Conservation (phyloP, 2,329 filamentous ascomycete species). For the Colletotrichum destructivum region DNA sequence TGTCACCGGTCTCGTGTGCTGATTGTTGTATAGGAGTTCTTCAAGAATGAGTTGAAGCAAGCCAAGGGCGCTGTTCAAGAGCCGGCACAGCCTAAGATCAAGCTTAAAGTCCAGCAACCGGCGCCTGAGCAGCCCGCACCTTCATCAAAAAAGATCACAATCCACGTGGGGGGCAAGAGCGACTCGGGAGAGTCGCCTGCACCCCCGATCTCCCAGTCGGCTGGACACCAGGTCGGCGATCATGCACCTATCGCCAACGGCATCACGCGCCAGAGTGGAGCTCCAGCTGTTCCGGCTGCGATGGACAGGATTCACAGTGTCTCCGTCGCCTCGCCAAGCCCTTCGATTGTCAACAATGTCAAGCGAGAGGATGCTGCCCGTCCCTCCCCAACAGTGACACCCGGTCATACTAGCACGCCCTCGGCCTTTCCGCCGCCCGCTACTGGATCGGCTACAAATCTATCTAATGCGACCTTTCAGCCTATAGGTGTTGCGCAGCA, state of each 20-base stretch:
- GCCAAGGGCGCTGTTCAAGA: conserved; percentile 82
- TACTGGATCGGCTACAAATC: conserved; percentile 44
- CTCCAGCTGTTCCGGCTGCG: conserved; percentile 36
- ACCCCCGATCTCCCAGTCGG: conserved; percentile 55
- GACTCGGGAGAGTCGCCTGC: conserved; percentile 68
- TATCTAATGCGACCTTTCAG: conserved; percentile 44
- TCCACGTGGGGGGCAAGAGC: conserved; percentile 76
- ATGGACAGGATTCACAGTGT: conserved; percentile 51
- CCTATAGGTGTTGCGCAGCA: conserved; percentile 44
- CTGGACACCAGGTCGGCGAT: conserved; percentile 52
- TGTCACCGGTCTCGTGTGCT: background rate
- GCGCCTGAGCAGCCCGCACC: conserved; percentile 48
- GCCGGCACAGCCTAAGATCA: conserved; percentile 82
- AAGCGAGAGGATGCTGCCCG: conserved; percentile 56
- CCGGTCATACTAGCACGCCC: conserved; percentile 43
- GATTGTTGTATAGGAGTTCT: conserved; percentile 70
- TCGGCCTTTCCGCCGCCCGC: conserved; percentile 38
- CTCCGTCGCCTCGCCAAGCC: conserved; percentile 62
- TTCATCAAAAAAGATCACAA: conserved; percentile 75
- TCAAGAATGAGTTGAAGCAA: conserved; percentile 77
- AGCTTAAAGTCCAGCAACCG: conserved; percentile 77
- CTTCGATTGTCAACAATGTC: conserved; percentile 52
- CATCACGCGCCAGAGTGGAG: conserved; percentile 35
- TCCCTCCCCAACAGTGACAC: conserved; percentile 51
- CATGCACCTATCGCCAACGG: conserved; percentile 52